Base-by-base conservation (phyloP, 164 flowering plant species). In the Nelumbo lutea region DNA sequence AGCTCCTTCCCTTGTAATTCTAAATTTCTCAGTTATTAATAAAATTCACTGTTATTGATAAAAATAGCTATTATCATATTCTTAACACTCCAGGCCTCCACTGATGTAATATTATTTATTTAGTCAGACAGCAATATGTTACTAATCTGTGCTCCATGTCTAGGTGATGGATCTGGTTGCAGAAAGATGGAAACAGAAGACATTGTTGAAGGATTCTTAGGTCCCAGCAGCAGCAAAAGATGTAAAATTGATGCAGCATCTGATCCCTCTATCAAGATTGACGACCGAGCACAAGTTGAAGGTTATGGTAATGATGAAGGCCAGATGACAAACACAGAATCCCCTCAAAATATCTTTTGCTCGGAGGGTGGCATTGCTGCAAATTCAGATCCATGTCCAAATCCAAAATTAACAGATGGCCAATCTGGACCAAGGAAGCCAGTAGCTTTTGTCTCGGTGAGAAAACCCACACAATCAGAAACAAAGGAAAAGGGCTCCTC, bases 401-500 rank as follows among this genome's bases (percentile, higher is more conserved):
- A 71, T 66, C 72, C 76, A 40, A 66, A 44, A 41, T 27, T 76
- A 61, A 59, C 57, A 4, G 72, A 75, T 65, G 62, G 46, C 7
- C 62, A 76, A 45, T 42, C 74, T n/a, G 68, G 64, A 43, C 45
- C 79, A 27, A 77, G 8, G 11, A 68, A 73, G 9, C 77, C 76
- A 68, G 88, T 85, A 59, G 93, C 89, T 5, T 86, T 88, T 50
- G 67, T 87, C 41, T 73, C 87, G 0, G 78, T 84, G 3, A 81
- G 82, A 68, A 71, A 68, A 67, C 79, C 83, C 3, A 61, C 62
- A 11, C 73, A 79, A 27, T 27, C 84, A 41, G 69, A 66, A 47
- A 8, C 52, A 9, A 43, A 55, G 45, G 72, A 74, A 47, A 27
- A 43, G n/a, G 51, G 62, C 38, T 42, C 9, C 38, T 59, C 1